Conservation (phyloP, 257 asterid species). For the Sherardia arvensis region DNA sequence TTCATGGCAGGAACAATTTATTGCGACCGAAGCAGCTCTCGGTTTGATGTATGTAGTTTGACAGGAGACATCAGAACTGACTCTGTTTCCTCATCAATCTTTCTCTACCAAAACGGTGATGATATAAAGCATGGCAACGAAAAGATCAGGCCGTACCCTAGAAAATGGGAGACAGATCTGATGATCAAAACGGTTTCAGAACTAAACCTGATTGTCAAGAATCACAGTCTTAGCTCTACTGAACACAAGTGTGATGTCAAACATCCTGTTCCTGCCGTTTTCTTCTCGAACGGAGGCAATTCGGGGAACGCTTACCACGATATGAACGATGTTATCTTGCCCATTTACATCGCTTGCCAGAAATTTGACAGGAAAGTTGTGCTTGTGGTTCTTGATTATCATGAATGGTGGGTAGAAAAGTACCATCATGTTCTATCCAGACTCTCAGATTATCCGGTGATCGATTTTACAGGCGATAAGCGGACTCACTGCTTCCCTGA, state of each 20-base stretch:
- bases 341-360: conserved; percentile 72
- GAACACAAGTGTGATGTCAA: conserved; percentile 51
- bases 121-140: no score
- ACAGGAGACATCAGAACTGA: conserved; percentile 70
- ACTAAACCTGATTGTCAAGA: conserved; percentile 34
- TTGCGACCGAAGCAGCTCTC: conserved; percentile 62
- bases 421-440: conserved; percentile 56
- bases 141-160: conserved; percentile 67
- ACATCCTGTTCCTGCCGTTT: conserved; percentile 71
- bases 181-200: conserved; percentile 54
- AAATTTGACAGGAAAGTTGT: conserved; percentile 53
- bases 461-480: conserved; percentile 31
- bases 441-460: conserved; percentile 55
- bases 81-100: conserved; percentile 48
- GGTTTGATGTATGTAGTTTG: conserved; percentile 71
- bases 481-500: conserved; percentile 74
- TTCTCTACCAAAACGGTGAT: conserved; percentile 32
- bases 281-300: conserved; percentile 88
- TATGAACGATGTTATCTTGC: conserved; percentile 81
- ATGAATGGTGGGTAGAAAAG: conserved; percentile 83
- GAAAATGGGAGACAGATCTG: conserved; percentile 64
- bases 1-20: conserved; percentile 76
- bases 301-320: conserved; percentile 95
- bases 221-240: background rate
- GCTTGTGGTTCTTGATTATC: conserved; percentile 72